Base-by-base conservation (phyloP, 108 stramenopile species). In the Halocafeteria seosinensis region DNA sequence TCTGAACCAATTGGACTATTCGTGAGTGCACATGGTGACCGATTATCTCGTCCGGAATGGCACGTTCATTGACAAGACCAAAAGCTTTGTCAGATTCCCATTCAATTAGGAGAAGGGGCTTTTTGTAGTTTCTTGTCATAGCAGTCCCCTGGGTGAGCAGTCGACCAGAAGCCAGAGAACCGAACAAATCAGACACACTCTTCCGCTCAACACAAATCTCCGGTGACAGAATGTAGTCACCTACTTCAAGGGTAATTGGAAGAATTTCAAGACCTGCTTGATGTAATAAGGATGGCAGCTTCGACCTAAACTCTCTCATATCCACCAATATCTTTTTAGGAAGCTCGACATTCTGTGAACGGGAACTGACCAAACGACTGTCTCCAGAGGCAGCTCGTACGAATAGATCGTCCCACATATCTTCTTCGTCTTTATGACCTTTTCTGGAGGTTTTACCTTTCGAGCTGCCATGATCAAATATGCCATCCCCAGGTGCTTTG, bases 131-230 rank as follows among this genome's bases (percentile, higher is more conserved):
- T 62, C 89, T 85, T 24, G 64, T 73, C 93, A 98, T 98, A 8
- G 85, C 70, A 50, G 90, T 88, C 5, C 81, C 88, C 80, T 98
- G 95, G 29, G 75, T 85, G 72, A 79, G 91, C 28, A 98, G 75
- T 42, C 95, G 66, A n/a, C 95, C 93, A 38, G 82, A 86, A 0
- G 79, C 81, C 71, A 98, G 89, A 33, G 85, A 86, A 9, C 87
- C 88, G 75, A 86, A 91, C 51, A 97, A 72, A 72, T 98, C 95
- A 62, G 86, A 78, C 50, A 98, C 79, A 60, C 85, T 84, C 77
- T 98, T 98, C 37, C 95, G 70, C 68, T 98, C 95, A 0, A 98
- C 80, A 53, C 90, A 91, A 50, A 95, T 84, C 21, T 94, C 89
- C 62, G 89, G 93, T 62, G 91, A 84, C 55, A 98, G 72, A 2